Base-by-base conservation (phyloP, 768 basidiomycete genomes). In the Serendipita sp. region DNA sequence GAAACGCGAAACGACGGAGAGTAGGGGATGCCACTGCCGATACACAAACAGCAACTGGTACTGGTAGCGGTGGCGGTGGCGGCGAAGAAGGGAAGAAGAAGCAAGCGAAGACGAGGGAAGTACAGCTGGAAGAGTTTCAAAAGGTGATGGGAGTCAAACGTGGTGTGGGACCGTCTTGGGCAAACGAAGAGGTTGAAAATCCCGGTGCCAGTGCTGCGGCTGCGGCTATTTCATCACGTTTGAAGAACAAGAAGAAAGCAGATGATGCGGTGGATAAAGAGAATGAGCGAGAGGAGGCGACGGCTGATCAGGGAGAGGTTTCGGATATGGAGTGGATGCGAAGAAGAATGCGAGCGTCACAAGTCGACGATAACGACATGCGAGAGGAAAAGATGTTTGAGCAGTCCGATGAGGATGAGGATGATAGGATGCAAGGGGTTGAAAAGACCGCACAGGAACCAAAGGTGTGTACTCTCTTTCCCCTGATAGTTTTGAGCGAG, bases 321-420 rank as follows among this genome's bases (percentile, higher is more conserved):
- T 85, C 85, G 0, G 88, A 90, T 70, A 67, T 85, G 65, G 86
- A 89, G 44, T 90, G 88, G 87, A 80, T 89, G 70, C 78, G 77
- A 36, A 81, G 80, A 53, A 88, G 83, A 78, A 79, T 77, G 58
- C 72, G 78, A 27, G 75, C 75, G 37, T 40, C 37, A 13, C 5
- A 58, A 4, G 63, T 68, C 3, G 79, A 78, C 10, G 66, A 69
- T 1, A 23, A 1, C 1, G 23, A 23, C 23, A 23, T 23, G 23
- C 23, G 23, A 8, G 76, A 63, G 5, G 72, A 80, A 50, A 83
- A 79, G 67, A 79, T 66, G 0, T 87, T 83, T 66, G 80, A 85
- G 68, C 83, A 87, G 67, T 83, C 82, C 0, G 80, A 83, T 23
- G 81, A 83, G 15, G 83, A 83, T 8, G 34, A 27, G 55, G 76